Base-by-base conservation (phyloP, 306 rosid species). In the Sesbania bispinosa region DNA sequence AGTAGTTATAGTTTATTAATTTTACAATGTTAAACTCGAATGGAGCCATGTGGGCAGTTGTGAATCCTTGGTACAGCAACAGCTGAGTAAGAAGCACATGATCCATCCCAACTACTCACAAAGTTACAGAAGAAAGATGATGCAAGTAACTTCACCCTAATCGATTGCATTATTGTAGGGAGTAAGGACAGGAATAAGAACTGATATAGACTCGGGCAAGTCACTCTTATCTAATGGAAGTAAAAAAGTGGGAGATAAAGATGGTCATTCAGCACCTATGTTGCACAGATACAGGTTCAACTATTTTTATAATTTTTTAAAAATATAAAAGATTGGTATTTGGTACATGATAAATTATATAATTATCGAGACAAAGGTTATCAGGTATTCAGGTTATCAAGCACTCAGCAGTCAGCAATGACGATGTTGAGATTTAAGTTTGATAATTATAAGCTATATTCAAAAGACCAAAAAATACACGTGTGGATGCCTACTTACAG, bases 401-500 rank as follows among this genome's bases (percentile, higher is more conserved):
- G n/a, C n/a, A n/a, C n/a, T n/a, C n/a, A n/a, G n/a, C n/a, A n/a
- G n/a, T n/a, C n/a, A 42, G 64, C 43, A 62, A 36, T 20, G 11
- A 39, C 1, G 26, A 15, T n/a, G 33, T 21, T 36, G 58, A 53
- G 35, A 54, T 13, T 13, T 41, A 26, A 46, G 50, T 26, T 79
- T 35, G 18, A 57, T 8, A 47, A 4, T 5, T 10, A 51, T 10
- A 16, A n/a, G 42, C 5, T 16, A n/a, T 10, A 4, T 3, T 13
- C 15, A 24, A n/a, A 65, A 7, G 1, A 45, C 2, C 14, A 54
- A 1, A 46, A 11, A 62, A 13, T n/a, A n/a, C n/a, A n/a, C n/a
- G n/a, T n/a, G n/a, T 33, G 46, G 3, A 42, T 2, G 63, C 4
- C 23, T 29, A 87, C 97, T 85, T 84, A 92, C 97, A 41, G 96